Base-by-base conservation (phyloP, 768 basidiomycete species). In the Termitomyces sp. region DNA sequence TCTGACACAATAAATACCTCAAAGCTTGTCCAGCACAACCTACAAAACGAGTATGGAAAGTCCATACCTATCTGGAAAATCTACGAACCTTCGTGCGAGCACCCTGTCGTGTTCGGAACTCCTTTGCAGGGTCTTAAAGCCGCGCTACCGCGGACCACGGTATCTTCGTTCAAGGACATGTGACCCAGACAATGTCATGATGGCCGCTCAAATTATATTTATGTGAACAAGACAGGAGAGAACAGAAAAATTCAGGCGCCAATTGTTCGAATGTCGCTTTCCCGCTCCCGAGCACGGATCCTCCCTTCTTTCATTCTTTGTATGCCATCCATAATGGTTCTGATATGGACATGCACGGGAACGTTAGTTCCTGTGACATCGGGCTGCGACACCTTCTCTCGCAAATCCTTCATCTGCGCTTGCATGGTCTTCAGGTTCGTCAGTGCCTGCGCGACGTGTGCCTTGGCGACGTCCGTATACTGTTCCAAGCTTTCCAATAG, bases 261-360 rank as follows among this genome's bases (percentile, higher is more conserved):
- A 26, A 59, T 48, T 1, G 54, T 63, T 58, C 62, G 54, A 50
- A 61, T 58, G 52, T 73, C 73, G 9, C 55, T 52, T 52, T 62
- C 61, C 40, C 71, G 55, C 55, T 70, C 62, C 56, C 66, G 66
- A 28, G 74, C 74, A 49, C 71, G 70, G 35, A 64, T 63, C 35
- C 77, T 72, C 7, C 73, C 71, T 60, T 74, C 74, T 59, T 72
- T 75, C 66, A 78, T 60, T 55, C 65, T 72, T 61, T 79, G 74
- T 49, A 83, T 60, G 8, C 81, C 81, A 9, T 60, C 70, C 66
- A 67, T 66, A 58, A 83, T 80, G 54, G 74, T 79, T 67, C 72
- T 72, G 58, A 83, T 75, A 59, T 84, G 80, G n/a, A 84, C 82
- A 30, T 77, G 74, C 6, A 78, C 63, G 5, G 83, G 82, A n/a